Conservation (phyloP, 371 early-diverging fungal genomes). For the Mortierella sp. region DNA sequence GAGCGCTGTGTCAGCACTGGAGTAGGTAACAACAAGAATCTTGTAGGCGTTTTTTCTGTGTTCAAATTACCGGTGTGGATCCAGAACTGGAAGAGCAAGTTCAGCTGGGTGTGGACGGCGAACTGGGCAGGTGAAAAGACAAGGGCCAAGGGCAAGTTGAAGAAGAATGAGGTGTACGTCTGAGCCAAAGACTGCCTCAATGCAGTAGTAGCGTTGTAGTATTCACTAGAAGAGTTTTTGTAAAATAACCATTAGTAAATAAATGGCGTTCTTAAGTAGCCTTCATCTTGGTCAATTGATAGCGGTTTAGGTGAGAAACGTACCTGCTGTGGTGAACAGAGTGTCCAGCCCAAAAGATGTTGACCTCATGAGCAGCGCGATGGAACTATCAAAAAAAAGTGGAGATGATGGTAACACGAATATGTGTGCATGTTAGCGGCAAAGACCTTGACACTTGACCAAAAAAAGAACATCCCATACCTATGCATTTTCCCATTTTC, state of each 20-base stretch:
- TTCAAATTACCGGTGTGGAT: slow-evolving; percentile 43
- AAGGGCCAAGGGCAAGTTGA: slow-evolving; percentile 60
- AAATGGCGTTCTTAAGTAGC: background rate
- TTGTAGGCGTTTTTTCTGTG: background rate
- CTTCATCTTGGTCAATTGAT: background rate
- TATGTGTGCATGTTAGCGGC: background rate
- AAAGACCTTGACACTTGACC: background rate
- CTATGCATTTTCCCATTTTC: background rate
- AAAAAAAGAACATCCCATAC: no score
- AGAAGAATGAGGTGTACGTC: slow-evolving; percentile 60
- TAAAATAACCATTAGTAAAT: background rate
- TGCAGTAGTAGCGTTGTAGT: slow-evolving; percentile 70
- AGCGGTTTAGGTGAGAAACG: background rate
- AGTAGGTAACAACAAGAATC: background rate
- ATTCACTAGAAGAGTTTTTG: slow-evolving; percentile 55
- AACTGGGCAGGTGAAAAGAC: slow-evolving; percentile 65
- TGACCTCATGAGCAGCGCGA: slow-evolving; percentile 70
- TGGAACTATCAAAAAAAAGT: slow-evolving; percentile 58
- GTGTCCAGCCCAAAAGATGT: slow-evolving; percentile 70
- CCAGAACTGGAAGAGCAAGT: slow-evolving; percentile 70
- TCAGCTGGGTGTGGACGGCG: slow-evolving; percentile 65
- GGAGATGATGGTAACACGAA: background rate
- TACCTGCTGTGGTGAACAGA: slow-evolving; percentile 61
- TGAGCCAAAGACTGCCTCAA: slow-evolving; percentile 67
- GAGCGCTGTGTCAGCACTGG: background rate